A percentile compares a stretch with the other conserved stretches of the same genome.
Evolutionary conservation across 768 basidiomycete genomes (phyloP).

Genomic region (Phanerodontia chrysosporium): DNA sequence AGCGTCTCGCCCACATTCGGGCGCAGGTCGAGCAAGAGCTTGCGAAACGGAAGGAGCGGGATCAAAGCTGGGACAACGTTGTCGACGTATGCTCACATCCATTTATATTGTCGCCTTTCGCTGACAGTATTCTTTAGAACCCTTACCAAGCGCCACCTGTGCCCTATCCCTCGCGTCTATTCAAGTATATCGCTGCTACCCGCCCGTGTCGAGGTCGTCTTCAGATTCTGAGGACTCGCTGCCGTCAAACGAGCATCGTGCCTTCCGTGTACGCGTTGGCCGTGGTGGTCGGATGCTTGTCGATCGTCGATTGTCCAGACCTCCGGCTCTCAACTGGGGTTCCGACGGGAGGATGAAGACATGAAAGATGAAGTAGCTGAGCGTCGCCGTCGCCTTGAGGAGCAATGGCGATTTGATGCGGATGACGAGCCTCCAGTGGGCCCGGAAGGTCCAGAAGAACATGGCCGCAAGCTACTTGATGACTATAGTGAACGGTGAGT

Average conservation of each 20-base stretch:
- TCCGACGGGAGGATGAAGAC: slow-evolving; percentile 26
- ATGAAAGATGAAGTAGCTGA: slow-evolving; percentile 29
- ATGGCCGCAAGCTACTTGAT: slow-evolving; percentile 64
- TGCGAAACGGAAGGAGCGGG: slow-evolving; percentile 57
- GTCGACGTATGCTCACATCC: slow-evolving; percentile 57
- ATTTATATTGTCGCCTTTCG: slow-evolving; percentile 74
- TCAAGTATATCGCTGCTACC: slow-evolving; percentile 53
- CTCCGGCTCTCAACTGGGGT: slow-evolving; percentile 2
- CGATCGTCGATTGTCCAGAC: slow-evolving; percentile 48
- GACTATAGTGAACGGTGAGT: slow-evolving; percentile 57
- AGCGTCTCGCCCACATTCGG: slow-evolving; percentile 57
- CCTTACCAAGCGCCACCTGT: slow-evolving; percentile 64
- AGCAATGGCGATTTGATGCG: slow-evolving; percentile 66
- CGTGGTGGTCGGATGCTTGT: slow-evolving; percentile 77
- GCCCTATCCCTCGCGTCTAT: slow-evolving; percentile 59
- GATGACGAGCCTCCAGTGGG: slow-evolving; percentile 57
- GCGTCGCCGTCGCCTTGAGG: slow-evolving; percentile 29
- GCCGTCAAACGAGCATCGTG: slow-evolving; percentile 32
- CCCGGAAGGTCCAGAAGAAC: slow-evolving; percentile 61
- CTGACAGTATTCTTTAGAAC: slow-evolving; percentile 37
- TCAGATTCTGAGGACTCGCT: slow-evolving; percentile 24
- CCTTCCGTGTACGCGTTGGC: slow-evolving; percentile 72
- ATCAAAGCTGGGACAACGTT: slow-evolving; percentile 83
- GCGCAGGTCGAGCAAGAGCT: slow-evolving; percentile 61
- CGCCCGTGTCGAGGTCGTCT: slow-evolving; percentile 30